phyloP scores from a whole-genome alignment of 257 asterid genomes.

The Nicotiana paniculata region DNA sequence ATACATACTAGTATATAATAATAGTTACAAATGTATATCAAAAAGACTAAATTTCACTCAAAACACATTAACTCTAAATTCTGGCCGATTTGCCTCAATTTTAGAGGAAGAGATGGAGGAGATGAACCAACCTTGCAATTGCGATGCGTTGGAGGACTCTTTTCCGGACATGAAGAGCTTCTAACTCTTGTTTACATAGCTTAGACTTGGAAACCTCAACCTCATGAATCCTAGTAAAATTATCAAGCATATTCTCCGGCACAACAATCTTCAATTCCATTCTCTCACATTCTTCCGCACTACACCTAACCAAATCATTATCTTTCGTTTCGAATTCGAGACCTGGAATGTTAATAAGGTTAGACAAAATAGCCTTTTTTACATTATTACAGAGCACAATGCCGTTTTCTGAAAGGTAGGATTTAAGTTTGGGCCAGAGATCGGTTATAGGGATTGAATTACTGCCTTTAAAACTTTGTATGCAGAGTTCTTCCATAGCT shows the following conservation, averaged over 20 bases:
- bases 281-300: conserved; percentile 49
- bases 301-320: conserved; percentile 16
- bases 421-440: conserved; percentile 58
- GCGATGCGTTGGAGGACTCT: neutral
- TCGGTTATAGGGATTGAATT: conserved; percentile 43
- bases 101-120: neutral
- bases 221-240: conserved; percentile 71
- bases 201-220: conserved; percentile 37
- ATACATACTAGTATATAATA: too few relatives aligned
- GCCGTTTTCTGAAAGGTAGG: conserved; percentile 37
- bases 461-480: conserved; percentile 27
- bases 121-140: neutral
- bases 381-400: conserved; percentile 51
- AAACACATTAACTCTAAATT: neutral
- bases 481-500: conserved; percentile 73
- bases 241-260: conserved; percentile 52
- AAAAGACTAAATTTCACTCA: neutral
- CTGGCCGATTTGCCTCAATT: neutral
- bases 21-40: too few relatives aligned
- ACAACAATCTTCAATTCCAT: conserved; percentile 59
- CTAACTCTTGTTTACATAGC: conserved; percentile 38
- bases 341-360: conserved; percentile 54
- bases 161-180: conserved; percentile 48
- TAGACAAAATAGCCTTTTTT: conserved; percentile 66
- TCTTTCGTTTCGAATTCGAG: conserved; percentile 36